These are phyloP conservation scores for Trichocladium antarcticum DNA, from an alignment of 495 filamentous ascomycete genomes.

Conservation along the genomic window DNA sequence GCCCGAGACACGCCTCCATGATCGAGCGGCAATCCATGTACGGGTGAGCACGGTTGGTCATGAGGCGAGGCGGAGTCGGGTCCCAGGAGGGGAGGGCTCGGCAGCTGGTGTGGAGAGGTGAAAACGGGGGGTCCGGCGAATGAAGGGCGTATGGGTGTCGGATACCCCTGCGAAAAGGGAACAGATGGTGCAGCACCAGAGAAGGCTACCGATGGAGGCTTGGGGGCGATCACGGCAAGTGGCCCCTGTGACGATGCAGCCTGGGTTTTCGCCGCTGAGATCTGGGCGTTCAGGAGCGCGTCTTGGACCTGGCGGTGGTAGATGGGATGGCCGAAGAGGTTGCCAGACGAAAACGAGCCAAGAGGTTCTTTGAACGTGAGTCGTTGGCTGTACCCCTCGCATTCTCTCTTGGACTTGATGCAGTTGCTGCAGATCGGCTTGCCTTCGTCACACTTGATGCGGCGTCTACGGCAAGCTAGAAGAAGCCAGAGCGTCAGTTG, in stretches of 20 bases:
- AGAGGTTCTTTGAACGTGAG: constrained; percentile 88
- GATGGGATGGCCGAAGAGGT: constrained; percentile 18
- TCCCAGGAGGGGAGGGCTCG: constrained; percentile 6
- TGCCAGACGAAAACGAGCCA: constrained; percentile 38
- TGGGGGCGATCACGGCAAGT: constrained; percentile 25
- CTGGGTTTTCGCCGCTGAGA: constrained; percentile 16
- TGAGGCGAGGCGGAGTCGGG: neutral
- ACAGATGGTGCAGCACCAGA: constrained; percentile 12
- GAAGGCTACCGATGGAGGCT: constrained; percentile 27
- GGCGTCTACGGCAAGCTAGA: constrained; percentile 78
- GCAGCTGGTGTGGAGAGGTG: constrained; percentile 6
- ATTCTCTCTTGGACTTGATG: constrained; percentile 84
- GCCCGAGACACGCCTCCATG: neutral
- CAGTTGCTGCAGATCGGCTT: constrained; percentile 84
- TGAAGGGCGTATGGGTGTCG: constrained; percentile 4
- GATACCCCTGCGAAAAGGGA: constrained; percentile 12
- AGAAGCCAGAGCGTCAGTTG: constrained; percentile 14
- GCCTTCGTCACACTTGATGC: constrained; percentile 96
- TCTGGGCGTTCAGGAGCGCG: constrained; percentile 14
- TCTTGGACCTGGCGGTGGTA: constrained; percentile 21
- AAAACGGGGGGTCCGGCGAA: neutral
- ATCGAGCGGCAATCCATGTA: neutral
- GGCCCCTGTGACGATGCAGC: constrained; percentile 18
- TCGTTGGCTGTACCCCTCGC: constrained; percentile 89
- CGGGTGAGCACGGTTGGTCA: neutral